Percentiles rank a stretch among this genome's conserved stretches.
Conservation (phyloP, 2,329 filamentous ascomycete species). For the Graphilbum ipis-grandicollis region DNA sequence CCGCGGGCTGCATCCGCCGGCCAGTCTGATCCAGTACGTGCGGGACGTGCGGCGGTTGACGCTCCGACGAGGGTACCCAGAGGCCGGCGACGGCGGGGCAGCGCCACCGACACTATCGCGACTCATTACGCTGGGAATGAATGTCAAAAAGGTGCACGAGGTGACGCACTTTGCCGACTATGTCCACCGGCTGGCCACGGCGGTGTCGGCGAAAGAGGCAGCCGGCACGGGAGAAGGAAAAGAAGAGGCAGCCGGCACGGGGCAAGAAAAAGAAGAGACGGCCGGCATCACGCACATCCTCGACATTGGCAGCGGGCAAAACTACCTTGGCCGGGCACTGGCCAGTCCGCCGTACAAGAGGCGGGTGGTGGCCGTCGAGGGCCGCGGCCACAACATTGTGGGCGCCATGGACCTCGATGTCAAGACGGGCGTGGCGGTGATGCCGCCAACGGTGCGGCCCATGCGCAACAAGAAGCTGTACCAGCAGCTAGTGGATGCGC, state of each 20-base stretch:
- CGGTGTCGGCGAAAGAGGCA: slow-evolving; percentile 27
- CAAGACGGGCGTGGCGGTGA: slow-evolving; percentile 51
- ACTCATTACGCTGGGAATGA: slow-evolving; percentile 78
- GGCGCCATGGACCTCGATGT: slow-evolving; percentile 75
- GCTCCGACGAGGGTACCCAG: slow-evolving; percentile 42
- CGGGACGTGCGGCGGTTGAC: slow-evolving; percentile 51
- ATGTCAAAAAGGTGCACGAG: slow-evolving; percentile 87
- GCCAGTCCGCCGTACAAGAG: slow-evolving; percentile 74
- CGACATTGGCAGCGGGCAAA: slow-evolving; percentile 92
- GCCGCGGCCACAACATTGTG: slow-evolving; percentile 67
- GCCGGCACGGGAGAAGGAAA: not conserved
- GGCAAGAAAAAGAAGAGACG: slow-evolving; percentile 10
- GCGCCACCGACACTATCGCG: slow-evolving; percentile 35
- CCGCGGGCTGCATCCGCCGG: slow-evolving; percentile 19
- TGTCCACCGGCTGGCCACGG: slow-evolving; percentile 42
- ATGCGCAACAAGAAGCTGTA: slow-evolving; percentile 74
- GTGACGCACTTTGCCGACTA: slow-evolving; percentile 82
- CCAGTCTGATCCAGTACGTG: slow-evolving; percentile 54
- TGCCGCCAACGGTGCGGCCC: slow-evolving; percentile 47
- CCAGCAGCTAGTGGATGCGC: slow-evolving; percentile 30
- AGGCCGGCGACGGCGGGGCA: slow-evolving; percentile 5
- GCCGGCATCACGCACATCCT: slow-evolving; percentile 66
- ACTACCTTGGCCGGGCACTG: slow-evolving; percentile 79
- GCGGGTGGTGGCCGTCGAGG: slow-evolving; percentile 81
- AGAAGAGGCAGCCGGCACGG: not conserved